Evolutionary conservation across 305 asterid species (phyloP).

Genomic region (Fraxinus paxiana): DNA sequence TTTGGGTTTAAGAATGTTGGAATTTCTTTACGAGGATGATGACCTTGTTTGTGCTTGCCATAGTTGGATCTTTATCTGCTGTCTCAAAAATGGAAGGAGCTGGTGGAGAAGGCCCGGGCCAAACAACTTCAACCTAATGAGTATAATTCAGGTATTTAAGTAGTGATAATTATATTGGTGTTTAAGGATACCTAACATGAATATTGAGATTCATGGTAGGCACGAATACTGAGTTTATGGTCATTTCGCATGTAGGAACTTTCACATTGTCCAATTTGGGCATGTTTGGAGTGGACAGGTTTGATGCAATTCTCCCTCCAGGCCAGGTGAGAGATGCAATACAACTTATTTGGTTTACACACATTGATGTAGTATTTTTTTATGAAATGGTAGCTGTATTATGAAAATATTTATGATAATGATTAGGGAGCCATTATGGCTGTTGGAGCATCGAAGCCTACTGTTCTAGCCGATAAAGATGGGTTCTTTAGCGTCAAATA

Average conservation of each 20-base stretch:
- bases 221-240: conserved; percentile 10
- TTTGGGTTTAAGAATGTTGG: background rate
- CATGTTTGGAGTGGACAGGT: conserved; percentile 94
- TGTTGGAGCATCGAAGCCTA: conserved; percentile 92
- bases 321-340: conserved; percentile 62
- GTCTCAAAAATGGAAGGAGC: conserved; percentile 92
- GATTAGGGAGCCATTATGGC: conserved; percentile 97
- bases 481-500: conserved; percentile 65
- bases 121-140: conserved; percentile 96
- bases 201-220: background rate
- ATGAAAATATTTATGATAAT: conserved; percentile 22
- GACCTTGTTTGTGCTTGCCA: conserved; percentile 26
- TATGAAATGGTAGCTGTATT: background rate
- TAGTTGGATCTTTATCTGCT: conserved; percentile 91
- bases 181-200: background rate
- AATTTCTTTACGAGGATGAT: conserved; percentile 11
- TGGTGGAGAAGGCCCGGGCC: conserved; percentile 89
- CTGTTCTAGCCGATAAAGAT: conserved; percentile 55
- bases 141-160: conserved; percentile 67
- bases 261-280: conserved; percentile 88
- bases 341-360: background rate
- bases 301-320: conserved; percentile 98
- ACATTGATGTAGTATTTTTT: background rate
- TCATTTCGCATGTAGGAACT: conserved; percentile 53
- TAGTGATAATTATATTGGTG: background rate